Percentiles rank a stretch among this genome's conserved stretches.
Conservation (phyloP, 2,329 filamentous ascomycete species). For the Cercospora berteroae region DNA sequence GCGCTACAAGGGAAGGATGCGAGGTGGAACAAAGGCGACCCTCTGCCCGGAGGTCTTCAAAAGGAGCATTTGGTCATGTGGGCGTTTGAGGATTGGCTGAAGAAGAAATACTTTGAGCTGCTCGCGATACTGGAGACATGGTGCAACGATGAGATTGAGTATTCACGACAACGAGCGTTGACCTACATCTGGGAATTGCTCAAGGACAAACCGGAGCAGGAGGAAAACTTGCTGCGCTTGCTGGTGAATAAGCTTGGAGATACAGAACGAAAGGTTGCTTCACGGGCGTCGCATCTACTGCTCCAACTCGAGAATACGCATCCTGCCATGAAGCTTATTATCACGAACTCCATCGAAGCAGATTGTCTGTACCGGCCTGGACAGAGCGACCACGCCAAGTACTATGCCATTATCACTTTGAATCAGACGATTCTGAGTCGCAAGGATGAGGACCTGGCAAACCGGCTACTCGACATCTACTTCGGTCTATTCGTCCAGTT, state of each 20-base stretch:
- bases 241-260: conserved; percentile 97
- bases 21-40: conserved; percentile 67
- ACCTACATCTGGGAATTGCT: conserved; percentile 89
- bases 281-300: conserved; percentile 87
- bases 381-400: conserved; percentile 84
- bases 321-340: conserved; percentile 87
- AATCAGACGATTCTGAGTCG: conserved; percentile 92
- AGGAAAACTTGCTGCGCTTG: conserved; percentile 85
- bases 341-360: conserved; percentile 80
- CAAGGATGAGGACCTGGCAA: conserved; percentile 78
- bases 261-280: conserved; percentile 91
- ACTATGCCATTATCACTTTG: conserved; percentile 93
- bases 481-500: conserved; percentile 84
- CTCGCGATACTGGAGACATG: conserved; percentile 87
- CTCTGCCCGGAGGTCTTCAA: conserved; percentile 70
- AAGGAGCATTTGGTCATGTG: conserved; percentile 79
- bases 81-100: conserved; percentile 94
- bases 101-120: conserved; percentile 88
- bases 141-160: conserved; percentile 94
- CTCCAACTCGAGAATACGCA: conserved; percentile 85
- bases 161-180: conserved; percentile 80
- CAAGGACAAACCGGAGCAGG: conserved; percentile 95
- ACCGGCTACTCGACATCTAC: conserved; percentile 82
- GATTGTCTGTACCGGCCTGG: conserved; percentile 84
- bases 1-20: conserved; percentile 63